These are phyloP conservation scores for Tolypocladium endophyticum DNA, from an alignment of 2,329 filamentous ascomycete species.

Conservation along the genomic window DNA sequence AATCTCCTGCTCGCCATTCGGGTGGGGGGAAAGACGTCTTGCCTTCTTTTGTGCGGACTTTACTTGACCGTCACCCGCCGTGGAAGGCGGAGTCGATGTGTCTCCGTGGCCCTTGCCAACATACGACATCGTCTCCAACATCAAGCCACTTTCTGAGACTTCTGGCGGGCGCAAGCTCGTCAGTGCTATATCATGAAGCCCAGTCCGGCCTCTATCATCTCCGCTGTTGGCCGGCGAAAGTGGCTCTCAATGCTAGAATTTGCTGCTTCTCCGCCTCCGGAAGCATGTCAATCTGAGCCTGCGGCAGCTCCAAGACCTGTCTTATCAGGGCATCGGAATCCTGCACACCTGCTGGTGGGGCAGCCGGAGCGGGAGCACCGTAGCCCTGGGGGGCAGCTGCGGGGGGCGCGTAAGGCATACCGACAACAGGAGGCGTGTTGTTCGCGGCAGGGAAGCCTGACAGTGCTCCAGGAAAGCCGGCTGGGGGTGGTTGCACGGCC, in stretches of 20 bases:
- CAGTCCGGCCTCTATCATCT: constrained; percentile 10
- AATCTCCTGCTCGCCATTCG: background rate
- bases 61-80: background rate
- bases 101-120: background rate
- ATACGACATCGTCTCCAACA: too few species aligned
- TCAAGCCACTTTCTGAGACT: background rate
- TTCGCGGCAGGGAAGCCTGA: constrained; percentile 28
- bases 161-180: background rate
- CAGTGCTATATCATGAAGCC: background rate
- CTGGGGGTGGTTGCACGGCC: constrained; percentile 16
- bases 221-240: constrained; percentile 36
- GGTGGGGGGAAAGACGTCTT: too few species aligned
- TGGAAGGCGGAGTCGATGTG: too few species aligned
- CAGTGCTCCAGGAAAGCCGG: constrained; percentile 22
- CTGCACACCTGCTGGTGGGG: constrained; percentile 26
- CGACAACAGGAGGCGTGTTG: constrained; percentile 37
- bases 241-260: constrained; percentile 65
- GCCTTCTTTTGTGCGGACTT: background rate
- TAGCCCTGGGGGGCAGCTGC: constrained; percentile 23
- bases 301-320: constrained; percentile 71
- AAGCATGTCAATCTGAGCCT: constrained; percentile 69
- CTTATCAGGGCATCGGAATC: constrained; percentile 67
- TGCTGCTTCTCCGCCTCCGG: constrained; percentile 67
- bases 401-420: constrained; percentile 35
- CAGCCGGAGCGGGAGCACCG: constrained; percentile 14